Conservation (phyloP, 192 early-diverging fungal genomes). For the Geosiphon pyriformis region DNA sequence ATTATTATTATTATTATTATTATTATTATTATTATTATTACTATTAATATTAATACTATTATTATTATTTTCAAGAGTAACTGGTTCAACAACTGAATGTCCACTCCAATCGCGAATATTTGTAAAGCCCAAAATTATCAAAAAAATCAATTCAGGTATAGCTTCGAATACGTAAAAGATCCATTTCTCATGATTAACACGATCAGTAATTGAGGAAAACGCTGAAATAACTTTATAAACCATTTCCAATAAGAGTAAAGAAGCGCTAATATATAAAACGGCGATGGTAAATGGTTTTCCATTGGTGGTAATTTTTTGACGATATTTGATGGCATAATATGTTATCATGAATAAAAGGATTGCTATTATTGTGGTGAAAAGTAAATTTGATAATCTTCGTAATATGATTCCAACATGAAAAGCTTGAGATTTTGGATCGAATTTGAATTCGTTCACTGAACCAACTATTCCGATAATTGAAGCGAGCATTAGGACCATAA, state of each 20-base stretch:
- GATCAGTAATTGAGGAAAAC: neutral
- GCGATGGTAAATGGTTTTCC: neutral
- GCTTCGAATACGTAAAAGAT: conserved; percentile 8
- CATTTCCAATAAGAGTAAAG: conserved; percentile 14
- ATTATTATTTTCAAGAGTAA: neutral
- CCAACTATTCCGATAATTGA: neutral
- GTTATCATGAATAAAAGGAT: neutral
- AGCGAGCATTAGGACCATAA: neutral
- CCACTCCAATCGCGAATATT: conserved; percentile 11
- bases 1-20: no score
- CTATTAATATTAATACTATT: neutral
- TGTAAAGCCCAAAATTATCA: conserved; percentile 8
- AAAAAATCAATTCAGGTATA: conserved; percentile 1
- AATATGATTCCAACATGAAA: neutral
- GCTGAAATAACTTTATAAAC: neutral
- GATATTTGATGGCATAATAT: conserved; percentile 6
- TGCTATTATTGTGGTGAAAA: neutral
- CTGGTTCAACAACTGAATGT: neutral
- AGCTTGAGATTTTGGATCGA: neutral
- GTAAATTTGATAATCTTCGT: neutral
- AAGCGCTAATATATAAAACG: neutral
- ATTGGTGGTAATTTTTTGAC: neutral
- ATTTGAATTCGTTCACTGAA: neutral
- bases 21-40: neutral
- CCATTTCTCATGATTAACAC: neutral